Percentiles rank a stretch among this genome's conserved stretches.
Conservation (phyloP, 306 rosid species). For the Cucurbita maxima region DNA sequence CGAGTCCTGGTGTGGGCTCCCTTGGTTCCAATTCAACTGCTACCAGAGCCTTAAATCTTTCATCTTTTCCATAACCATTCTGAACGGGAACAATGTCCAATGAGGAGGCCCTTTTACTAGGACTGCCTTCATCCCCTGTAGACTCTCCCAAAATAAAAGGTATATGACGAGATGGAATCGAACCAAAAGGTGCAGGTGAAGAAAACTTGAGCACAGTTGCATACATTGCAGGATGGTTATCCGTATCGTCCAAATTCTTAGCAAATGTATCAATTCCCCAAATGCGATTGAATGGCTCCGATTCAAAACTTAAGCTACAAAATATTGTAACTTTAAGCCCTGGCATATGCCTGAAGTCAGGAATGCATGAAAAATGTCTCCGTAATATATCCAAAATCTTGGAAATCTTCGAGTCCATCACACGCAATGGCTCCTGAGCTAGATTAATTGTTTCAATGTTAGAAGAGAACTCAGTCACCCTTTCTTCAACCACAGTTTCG, state of each 20-base stretch:
- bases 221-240: constrained; percentile 72
- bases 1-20: constrained; percentile 83
- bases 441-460: constrained; percentile 26
- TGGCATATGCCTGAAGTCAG: constrained; percentile 76
- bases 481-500: constrained; percentile 49
- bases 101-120: constrained; percentile 28
- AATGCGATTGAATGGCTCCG: constrained; percentile 43
- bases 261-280: constrained; percentile 31
- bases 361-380: constrained; percentile 74
- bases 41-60: constrained; percentile 39
- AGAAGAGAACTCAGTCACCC: constrained; percentile 27
- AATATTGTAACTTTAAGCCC: constrained; percentile 63
- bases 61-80: constrained; percentile 42
- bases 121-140: constrained; percentile 17
- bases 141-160: constrained; percentile 91
- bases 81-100: constrained; percentile 55
- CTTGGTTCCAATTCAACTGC: constrained; percentile 74
- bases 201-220: constrained; percentile 75
- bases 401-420: constrained; percentile 70
- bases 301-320: constrained; percentile 63
- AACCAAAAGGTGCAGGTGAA: constrained; percentile 77
- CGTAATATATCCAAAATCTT: constrained; percentile 59
- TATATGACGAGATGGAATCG: constrained; percentile 56
- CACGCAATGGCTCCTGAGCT: constrained; percentile 57
- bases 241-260: constrained; percentile 31